Percentiles rank a stretch among this genome's conserved stretches.
phyloP scores from a whole-genome alignment of 1,139 yeast genomes.

The Fermentozyma sake region DNA sequence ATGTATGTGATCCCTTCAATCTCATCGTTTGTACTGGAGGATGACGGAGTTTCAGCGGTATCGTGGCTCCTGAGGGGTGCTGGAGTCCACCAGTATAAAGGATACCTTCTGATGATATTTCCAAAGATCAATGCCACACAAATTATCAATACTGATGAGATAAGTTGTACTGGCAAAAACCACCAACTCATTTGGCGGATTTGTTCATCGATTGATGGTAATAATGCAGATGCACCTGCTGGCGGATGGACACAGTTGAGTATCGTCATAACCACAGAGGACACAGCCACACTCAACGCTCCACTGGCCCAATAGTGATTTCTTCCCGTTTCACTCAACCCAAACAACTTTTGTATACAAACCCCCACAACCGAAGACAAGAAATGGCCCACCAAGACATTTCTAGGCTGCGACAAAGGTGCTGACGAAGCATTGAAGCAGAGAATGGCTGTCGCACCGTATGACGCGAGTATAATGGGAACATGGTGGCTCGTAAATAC shows the following conservation, averaged over 20 bases:
- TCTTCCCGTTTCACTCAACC: constrained; percentile 31
- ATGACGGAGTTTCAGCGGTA: constrained; percentile 1
- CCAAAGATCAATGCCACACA: constrained; percentile 53
- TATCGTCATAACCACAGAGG: constrained; percentile 56
- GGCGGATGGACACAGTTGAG: constrained; percentile 68
- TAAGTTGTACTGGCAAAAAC: constrained; percentile 55
- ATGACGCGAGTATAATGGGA: constrained; percentile 57
- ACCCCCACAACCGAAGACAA: constrained; percentile 52
- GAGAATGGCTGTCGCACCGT: constrained; percentile 64
- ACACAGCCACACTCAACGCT: constrained; percentile 53
- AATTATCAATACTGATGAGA: constrained; percentile 48
- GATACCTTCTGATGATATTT: constrained; percentile 52
- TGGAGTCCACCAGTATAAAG: constrained; percentile 63
- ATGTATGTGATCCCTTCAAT: constrained; percentile 8
- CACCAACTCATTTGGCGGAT: constrained; percentile 61
- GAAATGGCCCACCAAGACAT: constrained; percentile 54
- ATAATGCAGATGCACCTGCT: constrained; percentile 66
- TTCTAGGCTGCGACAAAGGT: constrained; percentile 68
- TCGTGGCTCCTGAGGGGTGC: constrained; percentile 7
- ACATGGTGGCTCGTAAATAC: constrained; percentile 42
- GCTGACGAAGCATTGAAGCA: constrained; percentile 53
- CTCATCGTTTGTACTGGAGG: constrained; percentile 3
- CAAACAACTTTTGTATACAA: constrained; percentile 52
- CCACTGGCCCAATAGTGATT: constrained; percentile 58
- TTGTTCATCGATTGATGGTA: constrained; percentile 49